A percentile compares a stretch with the other conserved stretches of the same genome.
Evolutionary conservation across 1,284 basidiomycete genomes (phyloP).

Genomic region (Fomitiporia mediterranea): DNA sequence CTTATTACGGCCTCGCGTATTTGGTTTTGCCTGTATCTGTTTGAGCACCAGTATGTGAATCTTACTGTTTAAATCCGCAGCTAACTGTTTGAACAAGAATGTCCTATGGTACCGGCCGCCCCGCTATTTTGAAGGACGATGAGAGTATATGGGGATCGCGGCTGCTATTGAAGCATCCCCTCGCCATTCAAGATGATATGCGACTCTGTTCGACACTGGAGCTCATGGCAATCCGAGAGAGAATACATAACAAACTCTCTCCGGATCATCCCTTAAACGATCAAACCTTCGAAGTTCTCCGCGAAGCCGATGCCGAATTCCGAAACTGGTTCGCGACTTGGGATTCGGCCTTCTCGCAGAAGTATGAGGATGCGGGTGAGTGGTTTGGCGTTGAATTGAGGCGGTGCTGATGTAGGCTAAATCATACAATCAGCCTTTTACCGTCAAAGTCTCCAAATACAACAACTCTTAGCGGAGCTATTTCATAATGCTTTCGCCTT

Average conservation of each 20-base stretch:
- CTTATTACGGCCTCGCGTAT: slow-evolving; percentile 77
- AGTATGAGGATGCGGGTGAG: slow-evolving; percentile 75
- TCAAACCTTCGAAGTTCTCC: slow-evolving; percentile 58
- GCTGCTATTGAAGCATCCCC: slow-evolving; percentile 78
- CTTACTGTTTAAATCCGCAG: neutral
- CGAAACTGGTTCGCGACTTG: slow-evolving; percentile 69
- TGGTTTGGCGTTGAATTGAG: slow-evolving; percentile 12
- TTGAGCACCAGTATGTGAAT: slow-evolving; percentile 80
- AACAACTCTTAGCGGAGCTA: slow-evolving; percentile 73
- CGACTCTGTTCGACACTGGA: slow-evolving; percentile 91
- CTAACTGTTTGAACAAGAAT: slow-evolving; percentile 43
- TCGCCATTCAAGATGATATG: slow-evolving; percentile 89
- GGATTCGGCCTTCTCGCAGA: slow-evolving; percentile 75
- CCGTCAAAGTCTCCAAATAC: slow-evolving; percentile 76
- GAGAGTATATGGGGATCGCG: slow-evolving; percentile 83
- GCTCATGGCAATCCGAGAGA: slow-evolving; percentile 76
- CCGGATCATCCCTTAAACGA: slow-evolving; percentile 68
- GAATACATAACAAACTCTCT: slow-evolving; percentile 64
- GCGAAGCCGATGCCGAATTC: slow-evolving; percentile 63
- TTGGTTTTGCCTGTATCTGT: slow-evolving; percentile 89
- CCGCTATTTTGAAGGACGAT: slow-evolving; percentile 87
- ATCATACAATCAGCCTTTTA: slow-evolving; percentile 57
- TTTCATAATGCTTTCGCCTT: slow-evolving; percentile 79
- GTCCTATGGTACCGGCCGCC: slow-evolving; percentile 89
- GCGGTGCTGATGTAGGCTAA: slow-evolving; percentile 9